Conservation (phyloP, 768 basidiomycete genomes). For the Lentinula sp. region DNA sequence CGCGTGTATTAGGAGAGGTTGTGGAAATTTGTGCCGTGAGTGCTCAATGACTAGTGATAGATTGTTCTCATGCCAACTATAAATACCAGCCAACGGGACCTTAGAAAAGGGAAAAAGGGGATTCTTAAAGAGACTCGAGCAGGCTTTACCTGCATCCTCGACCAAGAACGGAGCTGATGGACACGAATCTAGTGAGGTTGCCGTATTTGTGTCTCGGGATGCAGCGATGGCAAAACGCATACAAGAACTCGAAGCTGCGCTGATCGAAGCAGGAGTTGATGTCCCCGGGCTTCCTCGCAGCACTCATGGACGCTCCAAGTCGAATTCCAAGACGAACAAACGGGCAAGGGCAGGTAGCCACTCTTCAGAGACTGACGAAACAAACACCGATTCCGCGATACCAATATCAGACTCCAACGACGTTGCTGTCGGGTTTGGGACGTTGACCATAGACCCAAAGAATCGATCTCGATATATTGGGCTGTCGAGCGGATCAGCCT, state of each 20-base stretch:
- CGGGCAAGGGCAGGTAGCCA: neutral
- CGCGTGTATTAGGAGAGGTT: constrained; percentile 34
- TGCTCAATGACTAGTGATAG: neutral
- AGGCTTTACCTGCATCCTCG: constrained; percentile 14
- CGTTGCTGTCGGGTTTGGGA: constrained; percentile 17
- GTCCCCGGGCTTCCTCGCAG: constrained; percentile 4
- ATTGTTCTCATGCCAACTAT: neutral
- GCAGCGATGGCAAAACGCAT: constrained; percentile 19
- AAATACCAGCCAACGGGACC: constrained; percentile 14
- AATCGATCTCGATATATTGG: constrained; percentile 19
- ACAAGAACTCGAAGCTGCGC: constrained; percentile 17
- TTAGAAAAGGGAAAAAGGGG: constrained; percentile 20
- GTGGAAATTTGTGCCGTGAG: constrained; percentile 28
- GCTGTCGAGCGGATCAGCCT: constrained; percentile 16
- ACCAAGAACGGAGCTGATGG: constrained; percentile 3
- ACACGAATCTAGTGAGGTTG: constrained; percentile 13
- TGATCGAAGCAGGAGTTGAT: constrained; percentile 10
- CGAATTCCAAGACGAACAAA: constrained; percentile 1
- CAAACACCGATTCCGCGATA: neutral
- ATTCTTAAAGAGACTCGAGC: constrained; percentile 17
- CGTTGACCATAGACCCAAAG: constrained; percentile 18
- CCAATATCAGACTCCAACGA: constrained; percentile 9
- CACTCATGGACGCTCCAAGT: neutral
- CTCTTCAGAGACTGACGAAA: neutral
- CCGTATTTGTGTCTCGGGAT: constrained; percentile 19